Evolutionary conservation across 2,329 filamentous ascomycete species (phyloP).

Genomic region (Geosmithia putterillii): DNA sequence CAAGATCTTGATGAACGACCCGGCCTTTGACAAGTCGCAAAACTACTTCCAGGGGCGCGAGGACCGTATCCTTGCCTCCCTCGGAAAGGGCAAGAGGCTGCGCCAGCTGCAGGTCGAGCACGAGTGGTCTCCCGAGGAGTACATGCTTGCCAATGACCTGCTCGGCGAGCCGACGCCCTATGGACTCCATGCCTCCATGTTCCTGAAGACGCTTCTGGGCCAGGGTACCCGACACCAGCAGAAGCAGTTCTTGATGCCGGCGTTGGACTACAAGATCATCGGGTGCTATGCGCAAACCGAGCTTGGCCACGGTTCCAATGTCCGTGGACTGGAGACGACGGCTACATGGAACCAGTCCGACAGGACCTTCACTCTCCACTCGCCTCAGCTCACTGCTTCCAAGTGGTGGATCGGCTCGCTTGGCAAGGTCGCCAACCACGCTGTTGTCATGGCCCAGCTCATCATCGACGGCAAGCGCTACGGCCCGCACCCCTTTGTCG

Average conservation of each 20-base stretch:
- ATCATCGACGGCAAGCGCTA: slow-evolving; percentile 49
- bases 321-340: slow-evolving; percentile 5
- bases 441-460: slow-evolving; percentile 69
- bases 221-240: slow-evolving; percentile 3
- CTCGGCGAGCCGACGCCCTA: slow-evolving; percentile 52
- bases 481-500: slow-evolving; percentile 68
- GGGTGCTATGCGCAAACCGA: slow-evolving; percentile 6
- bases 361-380: slow-evolving; percentile 58
- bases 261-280: slow-evolving; percentile 3
- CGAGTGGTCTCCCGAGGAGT: slow-evolving; percentile 57
- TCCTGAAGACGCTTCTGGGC: slow-evolving; percentile 3
- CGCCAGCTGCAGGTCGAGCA: slow-evolving; percentile 54
- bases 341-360: slow-evolving; percentile 5
- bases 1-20: slow-evolving; percentile 51
- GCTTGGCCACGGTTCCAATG: slow-evolving; percentile 5
- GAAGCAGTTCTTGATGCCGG: slow-evolving; percentile 1
- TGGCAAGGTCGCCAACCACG: slow-evolving; percentile 63
- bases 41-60: slow-evolving; percentile 64
- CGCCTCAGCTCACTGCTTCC: slow-evolving; percentile 59
- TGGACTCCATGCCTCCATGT: slow-evolving; percentile 5
- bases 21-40: slow-evolving; percentile 65
- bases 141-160: slow-evolving; percentile 51
- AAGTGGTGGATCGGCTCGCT: slow-evolving; percentile 83
- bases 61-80: slow-evolving; percentile 55
- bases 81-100: slow-evolving; percentile 59